Evolutionary conservation across 2,329 filamentous ascomycete species (phyloP), one percentile per base, ranked within the genome.

Genomic region (Pseudocercospora cruenta): DNA sequence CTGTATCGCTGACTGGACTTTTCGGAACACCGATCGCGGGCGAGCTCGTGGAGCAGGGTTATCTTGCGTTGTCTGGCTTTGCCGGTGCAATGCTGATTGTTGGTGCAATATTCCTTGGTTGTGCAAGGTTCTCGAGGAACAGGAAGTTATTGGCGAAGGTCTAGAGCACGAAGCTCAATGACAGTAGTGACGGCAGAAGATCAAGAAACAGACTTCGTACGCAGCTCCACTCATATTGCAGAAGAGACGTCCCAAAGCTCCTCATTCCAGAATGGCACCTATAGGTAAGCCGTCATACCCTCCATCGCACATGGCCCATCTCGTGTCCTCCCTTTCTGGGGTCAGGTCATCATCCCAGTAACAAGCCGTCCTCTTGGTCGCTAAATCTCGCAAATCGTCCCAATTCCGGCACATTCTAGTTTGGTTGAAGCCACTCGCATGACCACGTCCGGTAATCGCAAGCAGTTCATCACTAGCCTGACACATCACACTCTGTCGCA

Each of bases 1-100:
- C 78, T 4, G 73, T 80, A 1, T 78, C 82, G 1, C 66, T 84
- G 5, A 79, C 80, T 80, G 67, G 63, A 3, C 60, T 74, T 1
- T 71, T 73, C 39, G 69, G 69, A 28, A 64, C 71, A 12, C 72
- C 72, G 0, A 68, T 74, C 36, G 66, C 66, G 19, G 72, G 72
- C 21, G 65, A 70, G 31, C 33, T 74, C 12, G 65, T 68, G 12
- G 63, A 67, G 60, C 67, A 66, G 26, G 72, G 70, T 3, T 72
- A 70, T 36, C 47, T 70, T 1, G 64, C 67, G 5, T 21, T 72
- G 31, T 64, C 70, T 7, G 43, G 54, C 1, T 73, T 68, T 36
- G 63, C 70, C 3, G 71, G 69, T 8, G 67, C 64, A 5, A 64
- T 63, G 33, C 49, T 74, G 26, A 28, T 74, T 10, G 64, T 66